Conservation (phyloP, 2,329 filamentous ascomycete genomes). For the Exophiala dermatitidis region DNA sequence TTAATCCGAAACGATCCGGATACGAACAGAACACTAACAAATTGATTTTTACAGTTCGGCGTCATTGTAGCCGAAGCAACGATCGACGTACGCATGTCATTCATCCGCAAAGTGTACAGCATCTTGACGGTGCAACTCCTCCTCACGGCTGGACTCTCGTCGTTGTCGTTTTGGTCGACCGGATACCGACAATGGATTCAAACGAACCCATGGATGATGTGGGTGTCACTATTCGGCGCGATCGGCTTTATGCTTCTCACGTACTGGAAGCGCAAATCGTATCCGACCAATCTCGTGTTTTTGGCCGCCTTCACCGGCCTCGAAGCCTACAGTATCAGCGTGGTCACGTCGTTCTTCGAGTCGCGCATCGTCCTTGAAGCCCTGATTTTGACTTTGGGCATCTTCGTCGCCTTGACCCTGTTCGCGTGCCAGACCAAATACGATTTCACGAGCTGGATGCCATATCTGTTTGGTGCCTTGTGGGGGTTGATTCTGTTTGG, state of each 20-base stretch:
- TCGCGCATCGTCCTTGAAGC: slow-evolving; percentile 80
- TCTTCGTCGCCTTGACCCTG: slow-evolving; percentile 58
- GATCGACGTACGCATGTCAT: slow-evolving; percentile 92
- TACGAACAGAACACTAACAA: not conserved
- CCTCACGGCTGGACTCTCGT: slow-evolving; percentile 71
- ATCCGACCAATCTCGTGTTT: slow-evolving; percentile 91
- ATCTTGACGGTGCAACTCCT: slow-evolving; percentile 95
- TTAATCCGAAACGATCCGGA: not conserved
- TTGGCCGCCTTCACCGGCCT: slow-evolving; percentile 80
- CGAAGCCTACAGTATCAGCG: slow-evolving; percentile 88
- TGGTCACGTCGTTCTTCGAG: slow-evolving; percentile 87
- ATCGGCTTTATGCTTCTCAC: slow-evolving; percentile 80
- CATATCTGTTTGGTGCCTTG: slow-evolving; percentile 82
- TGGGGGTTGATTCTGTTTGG: slow-evolving; percentile 90
- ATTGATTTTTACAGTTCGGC: slow-evolving; percentile 58
- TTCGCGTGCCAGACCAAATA: slow-evolving; percentile 98
- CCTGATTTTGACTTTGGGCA: slow-evolving; percentile 69
- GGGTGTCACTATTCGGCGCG: slow-evolving; percentile 74
- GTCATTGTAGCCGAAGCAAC: slow-evolving; percentile 89
- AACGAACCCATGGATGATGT: slow-evolving; percentile 73
- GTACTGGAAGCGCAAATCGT: slow-evolving; percentile 92
- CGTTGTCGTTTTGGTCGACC: slow-evolving; percentile 74
- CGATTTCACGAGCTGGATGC: slow-evolving; percentile 96
- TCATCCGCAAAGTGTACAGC: slow-evolving; percentile 93
- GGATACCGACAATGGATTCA: slow-evolving; percentile 85